Percentiles rank a stretch among this genome's conserved stretches.
These are phyloP conservation scores for Plectranthus barbatus DNA, from an alignment of 257 asterid genomes.

Conservation along the genomic window DNA sequence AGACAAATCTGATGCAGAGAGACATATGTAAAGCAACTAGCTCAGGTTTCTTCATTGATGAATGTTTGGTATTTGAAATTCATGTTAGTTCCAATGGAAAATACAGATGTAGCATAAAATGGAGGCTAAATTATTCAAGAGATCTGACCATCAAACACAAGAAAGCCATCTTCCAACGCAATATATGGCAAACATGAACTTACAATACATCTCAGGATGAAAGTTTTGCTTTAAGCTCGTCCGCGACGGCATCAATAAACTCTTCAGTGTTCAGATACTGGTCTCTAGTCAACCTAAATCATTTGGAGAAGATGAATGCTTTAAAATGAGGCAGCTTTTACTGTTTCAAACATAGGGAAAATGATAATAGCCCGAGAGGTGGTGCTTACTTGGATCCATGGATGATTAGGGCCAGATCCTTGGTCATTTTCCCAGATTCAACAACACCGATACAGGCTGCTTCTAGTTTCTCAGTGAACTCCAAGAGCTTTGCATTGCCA, in stretches of 20 bases:
- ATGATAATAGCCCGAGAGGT: not conserved
- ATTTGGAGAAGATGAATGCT: not conserved
- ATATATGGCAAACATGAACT: too few species aligned
- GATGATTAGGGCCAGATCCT: conserved; percentile 91
- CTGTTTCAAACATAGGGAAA: not conserved
- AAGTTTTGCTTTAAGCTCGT: conserved; percentile 71
- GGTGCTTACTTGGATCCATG: conserved; percentile 73
- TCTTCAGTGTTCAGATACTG: conserved; percentile 77
- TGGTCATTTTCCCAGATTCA: conserved; percentile 96
- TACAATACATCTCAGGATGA: conserved; percentile 19
- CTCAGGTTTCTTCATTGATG: too few species aligned
- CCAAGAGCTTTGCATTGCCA: conserved; percentile 68
- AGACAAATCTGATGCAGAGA: too few species aligned
- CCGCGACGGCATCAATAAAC: conserved; percentile 90
- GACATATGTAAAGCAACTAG: too few species aligned
- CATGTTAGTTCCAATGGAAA: too few species aligned
- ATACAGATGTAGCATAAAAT: too few species aligned
- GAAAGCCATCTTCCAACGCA: too few species aligned
- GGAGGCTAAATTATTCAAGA: too few species aligned
- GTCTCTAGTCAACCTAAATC: conserved; percentile 56
- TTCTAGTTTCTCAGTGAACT: conserved; percentile 83
- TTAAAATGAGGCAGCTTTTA: not conserved
- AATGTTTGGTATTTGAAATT: too few species aligned
- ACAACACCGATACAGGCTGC: conserved; percentile 86
- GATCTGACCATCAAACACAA: too few species aligned